Conservation (phyloP, 257 asterid species). For the Przewalskia tangutica region DNA sequence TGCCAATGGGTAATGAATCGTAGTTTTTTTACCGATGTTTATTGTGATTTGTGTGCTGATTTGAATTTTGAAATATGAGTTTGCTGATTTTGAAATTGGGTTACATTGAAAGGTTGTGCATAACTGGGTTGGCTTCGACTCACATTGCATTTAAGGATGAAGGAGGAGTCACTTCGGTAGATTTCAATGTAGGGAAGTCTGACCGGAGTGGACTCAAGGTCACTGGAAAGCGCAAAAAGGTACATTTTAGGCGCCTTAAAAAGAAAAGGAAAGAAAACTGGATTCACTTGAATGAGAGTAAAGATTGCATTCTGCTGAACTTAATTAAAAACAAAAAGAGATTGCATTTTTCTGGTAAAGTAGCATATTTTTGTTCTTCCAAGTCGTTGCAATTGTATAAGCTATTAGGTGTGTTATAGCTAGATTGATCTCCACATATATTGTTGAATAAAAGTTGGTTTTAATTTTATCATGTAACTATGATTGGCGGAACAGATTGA, state of each 20-base stretch:
- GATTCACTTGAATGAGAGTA: background rate
- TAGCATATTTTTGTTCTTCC: background rate
- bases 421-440: background rate
- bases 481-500: background rate
- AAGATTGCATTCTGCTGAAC: background rate
- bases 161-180: constrained; percentile 58
- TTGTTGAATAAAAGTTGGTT: background rate
- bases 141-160: constrained; percentile 72
- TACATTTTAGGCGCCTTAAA: background rate
- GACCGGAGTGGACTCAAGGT: constrained; percentile 82
- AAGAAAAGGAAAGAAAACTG: background rate
- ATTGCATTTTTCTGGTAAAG: background rate
- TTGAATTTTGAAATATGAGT: background rate
- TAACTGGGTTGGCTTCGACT: constrained; percentile 77
- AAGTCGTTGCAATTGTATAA: background rate
- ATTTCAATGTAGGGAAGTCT: constrained; percentile 85
- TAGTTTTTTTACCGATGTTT: background rate
- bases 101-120: constrained; percentile 45
- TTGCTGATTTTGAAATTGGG: constrained; percentile 1
- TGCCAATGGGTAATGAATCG: constrained; percentile 61
- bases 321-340: too few species aligned
- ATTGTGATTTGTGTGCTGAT: background rate
- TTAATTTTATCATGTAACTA: background rate
- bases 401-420: background rate
- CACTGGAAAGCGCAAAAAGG: constrained; percentile 89